Evolutionary conservation across 176 grass and related monocot species (phyloP), one percentile per base, ranked within the genome.

Genomic region (Cymbopogon citratus): DNA sequence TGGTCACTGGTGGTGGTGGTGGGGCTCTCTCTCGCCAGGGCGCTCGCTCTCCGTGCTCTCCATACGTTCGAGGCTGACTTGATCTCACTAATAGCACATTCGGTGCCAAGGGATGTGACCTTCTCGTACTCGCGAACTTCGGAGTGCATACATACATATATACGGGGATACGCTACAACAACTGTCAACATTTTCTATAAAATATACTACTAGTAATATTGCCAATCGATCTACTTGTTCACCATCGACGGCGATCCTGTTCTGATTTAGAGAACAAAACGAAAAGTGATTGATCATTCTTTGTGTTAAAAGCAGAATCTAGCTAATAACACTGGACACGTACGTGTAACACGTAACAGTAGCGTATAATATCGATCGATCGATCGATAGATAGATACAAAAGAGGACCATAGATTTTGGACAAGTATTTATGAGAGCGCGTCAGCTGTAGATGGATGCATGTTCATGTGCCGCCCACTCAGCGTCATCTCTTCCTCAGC

Each of bases 401-500:
- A 77, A 18, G 9, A 7, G 18, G 36, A 48, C 72, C 81, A 27
- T 16, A 24, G 83, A 73, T 59, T 81, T 80, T 85, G 73, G 72
- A 27, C 65, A 63, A 60, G 83, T 77, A 85, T 77, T 89, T 89
- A 85, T 81, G 71, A 89, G 54, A 76, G 41, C 87, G 73, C 83
- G 87, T 81, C 82, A 71, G 54, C 72, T 46, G 83, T 77, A 60
- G 64, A 27, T 57, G 81, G 63, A 56, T n/a, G 81, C 72, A 89
- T 71, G 71, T 81, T 85, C 79, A 86, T 83, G 83, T 90, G 79
- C 67, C 33, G 83, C 83, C 79, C 74, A 78, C 83, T 73, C 73
- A 73, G 76, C 63, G 33, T 45, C 78, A 56, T 66, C 57, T n/a
- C n/a, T n/a, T n/a, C n/a, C n/a, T n/a, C n/a, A n/a, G n/a, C 63